phyloP scores from a whole-genome alignment of 176 grass and related monocot genomes.

The Triticum urartu region DNA sequence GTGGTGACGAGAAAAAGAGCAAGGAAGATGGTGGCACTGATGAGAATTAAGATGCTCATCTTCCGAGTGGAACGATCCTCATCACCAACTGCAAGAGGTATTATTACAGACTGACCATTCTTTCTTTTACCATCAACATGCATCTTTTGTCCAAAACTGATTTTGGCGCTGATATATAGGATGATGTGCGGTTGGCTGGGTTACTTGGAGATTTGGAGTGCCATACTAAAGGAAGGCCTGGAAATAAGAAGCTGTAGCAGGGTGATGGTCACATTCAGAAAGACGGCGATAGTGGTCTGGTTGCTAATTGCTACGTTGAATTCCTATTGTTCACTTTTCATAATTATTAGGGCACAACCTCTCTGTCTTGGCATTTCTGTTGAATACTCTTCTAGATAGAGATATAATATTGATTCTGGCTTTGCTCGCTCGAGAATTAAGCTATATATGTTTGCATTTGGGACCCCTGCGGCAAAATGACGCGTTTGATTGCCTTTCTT shows the following conservation, averaged over 20 bases:
- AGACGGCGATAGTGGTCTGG: background rate
- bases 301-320: background rate
- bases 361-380: background rate
- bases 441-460: too few species aligned
- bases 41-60: too few species aligned
- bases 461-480: too few species aligned
- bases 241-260: background rate
- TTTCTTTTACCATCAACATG: background rate
- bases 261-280: background rate
- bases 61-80: too few species aligned
- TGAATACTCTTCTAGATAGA: background rate
- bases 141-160: background rate
- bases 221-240: background rate
- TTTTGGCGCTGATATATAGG: background rate
- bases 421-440: background rate
- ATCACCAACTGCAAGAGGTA: background rate
- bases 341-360: too few species aligned
- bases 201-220: background rate
- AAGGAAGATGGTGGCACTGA: background rate
- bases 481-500: too few species aligned
- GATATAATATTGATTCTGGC: background rate
- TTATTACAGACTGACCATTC: background rate
- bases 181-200: background rate
- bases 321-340: too few species aligned
- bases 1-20: too few species aligned